phyloP scores from a whole-genome alignment of 495 filamentous ascomycete species.

The Bombardia bombarda region DNA sequence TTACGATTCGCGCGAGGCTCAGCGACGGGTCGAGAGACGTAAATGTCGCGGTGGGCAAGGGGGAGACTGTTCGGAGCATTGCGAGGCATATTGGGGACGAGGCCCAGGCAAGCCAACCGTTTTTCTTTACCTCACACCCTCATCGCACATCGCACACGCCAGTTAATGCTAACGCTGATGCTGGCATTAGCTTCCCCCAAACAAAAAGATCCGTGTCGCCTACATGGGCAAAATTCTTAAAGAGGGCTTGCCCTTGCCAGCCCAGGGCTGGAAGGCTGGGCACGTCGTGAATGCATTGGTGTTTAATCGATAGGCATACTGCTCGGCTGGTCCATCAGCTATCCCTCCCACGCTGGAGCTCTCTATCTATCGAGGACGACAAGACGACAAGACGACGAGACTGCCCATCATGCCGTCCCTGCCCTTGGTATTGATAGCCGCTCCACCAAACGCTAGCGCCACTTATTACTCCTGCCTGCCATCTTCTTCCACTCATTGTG shows the following conservation, averaged over 20 bases:
- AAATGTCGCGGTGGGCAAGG: conserved; percentile 48
- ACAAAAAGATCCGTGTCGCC: conserved; percentile 56
- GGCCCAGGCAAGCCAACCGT: conserved; percentile 47
- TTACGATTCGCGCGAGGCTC: conserved; percentile 57
- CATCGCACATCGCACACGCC: too few species aligned
- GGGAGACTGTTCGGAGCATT: conserved; percentile 55
- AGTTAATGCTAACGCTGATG: too few species aligned
- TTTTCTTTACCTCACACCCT: too few species aligned
- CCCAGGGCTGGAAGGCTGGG: conserved; percentile 69
- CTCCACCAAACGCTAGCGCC: too few species aligned
- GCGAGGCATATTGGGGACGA: conserved; percentile 56
- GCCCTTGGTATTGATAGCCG: too few species aligned
- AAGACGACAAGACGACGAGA: too few species aligned
- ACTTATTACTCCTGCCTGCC: too few species aligned
- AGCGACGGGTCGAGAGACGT: conserved; percentile 67
- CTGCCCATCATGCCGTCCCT: too few species aligned
- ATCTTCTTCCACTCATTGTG: too few species aligned
- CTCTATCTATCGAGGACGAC: too few species aligned
- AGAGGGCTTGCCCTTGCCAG: conserved; percentile 52
- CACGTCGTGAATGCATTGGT: conserved; percentile 77
- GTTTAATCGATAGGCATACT: conserved; percentile 39
- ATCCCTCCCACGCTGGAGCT: too few species aligned
- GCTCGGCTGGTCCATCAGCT: too few species aligned
- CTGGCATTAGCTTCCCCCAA: conserved; percentile 33
- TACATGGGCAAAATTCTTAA: conserved; percentile 76